Conservation (phyloP, 192 early-diverging fungal genomes). For the Backusella psychrophila region DNA sequence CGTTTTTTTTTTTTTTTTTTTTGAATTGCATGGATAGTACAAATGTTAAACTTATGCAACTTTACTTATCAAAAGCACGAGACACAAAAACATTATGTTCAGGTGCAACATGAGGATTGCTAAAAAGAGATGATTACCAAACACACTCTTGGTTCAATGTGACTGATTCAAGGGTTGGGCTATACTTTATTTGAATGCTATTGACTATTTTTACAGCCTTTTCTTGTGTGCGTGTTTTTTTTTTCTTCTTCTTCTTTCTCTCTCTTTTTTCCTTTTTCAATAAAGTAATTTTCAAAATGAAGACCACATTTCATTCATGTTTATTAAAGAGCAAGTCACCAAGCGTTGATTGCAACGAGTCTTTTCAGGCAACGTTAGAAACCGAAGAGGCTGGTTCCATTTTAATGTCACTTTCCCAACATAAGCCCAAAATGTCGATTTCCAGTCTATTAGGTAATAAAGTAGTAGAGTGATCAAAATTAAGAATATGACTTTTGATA, state of each 20-base stretch:
- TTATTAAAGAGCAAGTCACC: neutral
- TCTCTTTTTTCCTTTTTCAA: neutral
- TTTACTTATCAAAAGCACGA: neutral
- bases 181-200: neutral
- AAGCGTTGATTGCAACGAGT: neutral
- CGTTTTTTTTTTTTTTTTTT: too few species aligned
- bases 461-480: neutral
- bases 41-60: neutral
- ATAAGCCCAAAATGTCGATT: neutral
- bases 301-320: neutral
- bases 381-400: slow-evolving; percentile 26
- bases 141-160: neutral
- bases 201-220: slow-evolving; percentile 6
- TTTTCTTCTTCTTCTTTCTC: neutral
- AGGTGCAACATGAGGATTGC: neutral
- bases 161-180: neutral
- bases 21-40: neutral
- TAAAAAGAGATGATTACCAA: neutral
- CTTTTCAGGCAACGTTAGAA: neutral
- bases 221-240: neutral
- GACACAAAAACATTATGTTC: neutral
- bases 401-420: slow-evolving; percentile 16
- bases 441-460: neutral
- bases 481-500: neutral
- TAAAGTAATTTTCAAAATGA: neutral